Evolutionary conservation across 768 basidiomycete genomes (phyloP).

Genomic region (Leccinellum luteum): DNA sequence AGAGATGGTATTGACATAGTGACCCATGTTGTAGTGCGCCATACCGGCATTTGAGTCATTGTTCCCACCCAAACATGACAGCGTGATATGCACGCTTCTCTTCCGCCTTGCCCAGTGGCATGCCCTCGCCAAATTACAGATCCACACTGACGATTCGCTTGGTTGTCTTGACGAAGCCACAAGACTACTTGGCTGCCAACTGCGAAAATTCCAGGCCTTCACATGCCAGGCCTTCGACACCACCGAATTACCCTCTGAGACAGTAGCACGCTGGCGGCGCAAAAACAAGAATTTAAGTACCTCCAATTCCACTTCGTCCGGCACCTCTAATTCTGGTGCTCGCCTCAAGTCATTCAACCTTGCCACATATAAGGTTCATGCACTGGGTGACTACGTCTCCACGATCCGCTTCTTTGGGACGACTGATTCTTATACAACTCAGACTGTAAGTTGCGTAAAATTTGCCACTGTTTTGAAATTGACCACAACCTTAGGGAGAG

Average conservation of each 20-base stretch:
- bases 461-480: slow-evolving; percentile 19
- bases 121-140: neutral
- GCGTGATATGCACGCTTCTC: too few relatives aligned
- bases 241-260: slow-evolving; percentile 23
- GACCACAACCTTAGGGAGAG: slow-evolving; percentile 29
- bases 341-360: slow-evolving; percentile 34
- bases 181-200: neutral
- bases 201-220: neutral
- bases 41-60: slow-evolving; percentile 32
- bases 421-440: slow-evolving; percentile 5
- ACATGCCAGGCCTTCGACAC: slow-evolving; percentile 27
- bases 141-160: slow-evolving; percentile 10
- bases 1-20: neutral
- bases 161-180: slow-evolving; percentile 15
- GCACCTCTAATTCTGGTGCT: too few relatives aligned
- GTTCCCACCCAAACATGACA: too few relatives aligned
- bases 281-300: neutral
- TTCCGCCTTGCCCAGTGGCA: neutral
- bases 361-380: slow-evolving; percentile 35
- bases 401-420: slow-evolving; percentile 33
- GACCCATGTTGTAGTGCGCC: slow-evolving; percentile 24
- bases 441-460: slow-evolving; percentile 25
- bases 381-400: slow-evolving; percentile 25
- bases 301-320: neutral
- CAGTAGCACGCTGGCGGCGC: slow-evolving; percentile 13